Conservation (phyloP, 345 rosid species). For the Triadica sebifera region DNA sequence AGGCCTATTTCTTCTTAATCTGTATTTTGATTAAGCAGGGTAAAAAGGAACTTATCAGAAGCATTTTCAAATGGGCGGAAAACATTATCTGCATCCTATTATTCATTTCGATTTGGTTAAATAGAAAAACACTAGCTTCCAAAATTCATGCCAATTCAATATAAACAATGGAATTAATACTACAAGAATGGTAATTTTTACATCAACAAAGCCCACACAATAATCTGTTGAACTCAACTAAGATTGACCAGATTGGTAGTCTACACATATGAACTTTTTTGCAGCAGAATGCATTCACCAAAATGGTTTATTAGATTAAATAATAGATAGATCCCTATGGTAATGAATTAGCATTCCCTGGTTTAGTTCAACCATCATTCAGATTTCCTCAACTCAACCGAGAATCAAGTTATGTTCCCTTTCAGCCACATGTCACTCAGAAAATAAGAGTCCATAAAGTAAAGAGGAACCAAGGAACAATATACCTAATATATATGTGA, state of each 20-base stretch:
- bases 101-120: background rate
- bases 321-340: background rate
- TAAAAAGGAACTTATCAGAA: too few species aligned
- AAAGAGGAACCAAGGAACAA: background rate
- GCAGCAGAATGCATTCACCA: background rate
- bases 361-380: constrained; percentile 1
- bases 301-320: background rate
- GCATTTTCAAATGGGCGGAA: background rate
- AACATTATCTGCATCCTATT: background rate
- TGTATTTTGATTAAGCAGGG: too few species aligned
- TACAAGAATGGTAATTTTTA: too few species aligned
- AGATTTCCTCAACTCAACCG: background rate
- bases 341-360: background rate
- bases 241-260: background rate
- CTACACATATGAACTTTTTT: background rate
- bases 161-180: background rate
- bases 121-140: background rate
- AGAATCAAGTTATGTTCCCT: too few species aligned
- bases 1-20: too few species aligned
- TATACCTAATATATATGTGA: background rate
- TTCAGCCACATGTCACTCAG: background rate
- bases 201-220: background rate
- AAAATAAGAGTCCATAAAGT: background rate
- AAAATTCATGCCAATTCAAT: background rate
- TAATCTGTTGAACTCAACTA: background rate